Percentiles rank a stretch among this genome's conserved stretches.
phyloP scores from a whole-genome alignment of 2,329 filamentous ascomycete species.

The Elsinoe australis region DNA sequence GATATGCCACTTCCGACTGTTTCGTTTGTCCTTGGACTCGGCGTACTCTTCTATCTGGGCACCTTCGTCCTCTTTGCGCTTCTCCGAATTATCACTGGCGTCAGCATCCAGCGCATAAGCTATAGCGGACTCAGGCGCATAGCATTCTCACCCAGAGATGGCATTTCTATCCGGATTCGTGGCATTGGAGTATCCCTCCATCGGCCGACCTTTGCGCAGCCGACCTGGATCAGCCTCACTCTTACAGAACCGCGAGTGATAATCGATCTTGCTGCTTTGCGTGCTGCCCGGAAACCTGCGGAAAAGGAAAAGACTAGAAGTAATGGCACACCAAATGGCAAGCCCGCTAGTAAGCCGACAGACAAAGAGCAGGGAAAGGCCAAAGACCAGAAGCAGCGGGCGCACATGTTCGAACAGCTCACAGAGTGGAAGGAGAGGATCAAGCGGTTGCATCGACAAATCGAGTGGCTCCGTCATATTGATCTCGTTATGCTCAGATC shows the following conservation, averaged over 20 bases:
- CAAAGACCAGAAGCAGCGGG: slow-evolving; percentile 33
- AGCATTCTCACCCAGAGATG: slow-evolving; percentile 81
- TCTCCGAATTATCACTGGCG: slow-evolving; percentile 80
- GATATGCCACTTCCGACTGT: slow-evolving; percentile 40
- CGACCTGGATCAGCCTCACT: slow-evolving; percentile 90
- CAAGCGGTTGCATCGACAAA: slow-evolving; percentile 76
- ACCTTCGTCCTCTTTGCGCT: slow-evolving; percentile 92
- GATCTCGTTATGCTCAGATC: slow-evolving; percentile 81
- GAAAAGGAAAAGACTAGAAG: too few relatives aligned
- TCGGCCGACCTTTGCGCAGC: slow-evolving; percentile 90
- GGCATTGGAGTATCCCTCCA: slow-evolving; percentile 83
- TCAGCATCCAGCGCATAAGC: slow-evolving; percentile 92
- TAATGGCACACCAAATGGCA: slow-evolving; percentile 1
- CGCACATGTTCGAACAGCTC: slow-evolving; percentile 73
- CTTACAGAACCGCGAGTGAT: slow-evolving; percentile 79
- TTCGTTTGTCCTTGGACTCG: slow-evolving; percentile 74
- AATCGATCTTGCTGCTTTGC: slow-evolving; percentile 63
- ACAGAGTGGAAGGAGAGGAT: slow-evolving; percentile 74
- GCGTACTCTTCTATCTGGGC: slow-evolving; percentile 79
- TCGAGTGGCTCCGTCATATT: slow-evolving; percentile 82
- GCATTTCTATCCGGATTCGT: slow-evolving; percentile 79
- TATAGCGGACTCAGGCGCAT: slow-evolving; percentile 87
- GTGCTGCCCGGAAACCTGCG: slow-evolving; percentile 24
- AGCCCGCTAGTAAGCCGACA: not conserved
- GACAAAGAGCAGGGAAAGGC: slow-evolving; percentile 20